These are phyloP conservation scores for Fagopyrum esculentum DNA, from an alignment of 148 eudicot genomes.

Conservation along the genomic window DNA sequence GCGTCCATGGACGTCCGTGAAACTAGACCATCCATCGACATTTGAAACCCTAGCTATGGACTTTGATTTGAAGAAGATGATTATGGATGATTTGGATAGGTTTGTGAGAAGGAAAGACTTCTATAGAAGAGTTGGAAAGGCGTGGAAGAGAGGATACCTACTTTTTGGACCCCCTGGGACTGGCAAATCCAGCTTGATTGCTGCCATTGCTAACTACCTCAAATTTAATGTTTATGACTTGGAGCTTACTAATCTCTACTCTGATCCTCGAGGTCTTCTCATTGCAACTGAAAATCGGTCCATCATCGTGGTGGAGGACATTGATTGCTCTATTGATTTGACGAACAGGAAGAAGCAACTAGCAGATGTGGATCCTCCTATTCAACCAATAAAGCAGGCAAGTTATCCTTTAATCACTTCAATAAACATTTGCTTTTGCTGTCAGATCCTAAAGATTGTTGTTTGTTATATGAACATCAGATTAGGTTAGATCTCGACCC, in stretches of 20 bases:
- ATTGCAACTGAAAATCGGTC: constrained; percentile 25
- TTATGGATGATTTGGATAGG: background rate
- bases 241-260: constrained; percentile 28
- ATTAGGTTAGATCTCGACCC: no score
- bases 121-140: constrained; percentile 12
- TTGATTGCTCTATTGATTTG: constrained; percentile 30
- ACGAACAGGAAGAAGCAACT: constrained; percentile 16
- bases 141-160: constrained; percentile 12
- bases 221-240: constrained; percentile 30
- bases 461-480: no score
- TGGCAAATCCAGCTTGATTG: constrained; percentile 26
- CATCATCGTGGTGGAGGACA: constrained; percentile 37
- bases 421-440: no score
- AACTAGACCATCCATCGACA: constrained; percentile 9
- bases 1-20: background rate
- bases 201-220: constrained; percentile 24
- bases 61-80: background rate
- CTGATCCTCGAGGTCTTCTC: constrained; percentile 25
- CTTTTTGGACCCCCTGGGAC: constrained; percentile 21
- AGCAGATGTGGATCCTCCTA: background rate
- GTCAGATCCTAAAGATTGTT: no score
- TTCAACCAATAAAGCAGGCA: background rate
- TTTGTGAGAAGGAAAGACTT: constrained; percentile 18
- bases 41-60: constrained; percentile 8
- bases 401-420: background rate